A percentile compares a stretch with the other conserved stretches of the same genome.
These are phyloP conservation scores for Mortierella claussenii DNA, from an alignment of 192 early-diverging fungal genomes.

Conservation along the genomic window DNA sequence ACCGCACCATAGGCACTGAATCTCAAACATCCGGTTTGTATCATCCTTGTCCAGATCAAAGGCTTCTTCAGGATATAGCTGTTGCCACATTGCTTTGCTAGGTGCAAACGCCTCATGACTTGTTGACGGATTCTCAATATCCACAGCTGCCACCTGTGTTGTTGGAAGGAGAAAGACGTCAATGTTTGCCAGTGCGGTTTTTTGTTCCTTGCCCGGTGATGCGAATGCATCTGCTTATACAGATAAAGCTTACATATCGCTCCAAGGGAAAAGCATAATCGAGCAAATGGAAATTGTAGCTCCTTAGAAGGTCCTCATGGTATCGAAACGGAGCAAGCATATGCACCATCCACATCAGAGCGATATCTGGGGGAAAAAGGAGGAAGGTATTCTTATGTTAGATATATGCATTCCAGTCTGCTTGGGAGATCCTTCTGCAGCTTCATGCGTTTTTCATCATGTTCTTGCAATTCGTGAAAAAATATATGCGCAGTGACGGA, in stretches of 20 bases:
- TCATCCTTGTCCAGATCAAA: conserved; percentile 47
- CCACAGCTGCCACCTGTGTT: conserved; percentile 52
- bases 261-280: conserved; percentile 63
- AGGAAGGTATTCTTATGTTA: too few relatives aligned
- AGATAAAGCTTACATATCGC: conserved; percentile 34
- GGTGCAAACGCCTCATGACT: conserved; percentile 37
- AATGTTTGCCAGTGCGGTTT: too few relatives aligned
- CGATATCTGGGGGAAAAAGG: too few relatives aligned
- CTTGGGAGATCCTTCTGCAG: too few relatives aligned
- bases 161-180: too few relatives aligned
- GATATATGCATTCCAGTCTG: too few relatives aligned
- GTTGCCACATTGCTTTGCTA: conserved; percentile 49
- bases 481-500: too few relatives aligned
- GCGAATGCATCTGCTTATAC: too few relatives aligned
- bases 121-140: conserved; percentile 51
- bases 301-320: conserved; percentile 66
- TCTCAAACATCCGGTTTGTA: conserved; percentile 40
- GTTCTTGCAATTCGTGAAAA: too few relatives aligned
- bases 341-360: conserved; percentile 71
- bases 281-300: conserved; percentile 49
- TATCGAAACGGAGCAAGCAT: conserved; percentile 67
- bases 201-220: too few relatives aligned
- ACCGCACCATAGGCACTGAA: conserved; percentile 46
- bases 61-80: conserved; percentile 32
- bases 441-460: too few relatives aligned